Evolutionary conservation across 148 eudicot genomes (phyloP).

Genomic region (Rheum nobile): DNA sequence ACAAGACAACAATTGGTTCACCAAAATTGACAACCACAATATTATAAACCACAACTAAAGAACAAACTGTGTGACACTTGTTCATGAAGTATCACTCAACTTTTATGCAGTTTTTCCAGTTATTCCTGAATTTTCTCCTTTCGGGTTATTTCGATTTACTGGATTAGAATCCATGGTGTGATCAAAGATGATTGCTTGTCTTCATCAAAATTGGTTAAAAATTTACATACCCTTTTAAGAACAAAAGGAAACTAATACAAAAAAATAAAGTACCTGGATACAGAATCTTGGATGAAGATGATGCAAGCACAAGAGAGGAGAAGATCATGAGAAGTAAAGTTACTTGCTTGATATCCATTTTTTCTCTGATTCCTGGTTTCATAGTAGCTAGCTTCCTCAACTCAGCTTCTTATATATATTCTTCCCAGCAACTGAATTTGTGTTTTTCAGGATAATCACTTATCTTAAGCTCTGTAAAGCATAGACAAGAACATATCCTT

Average conservation of each 20-base stretch:
- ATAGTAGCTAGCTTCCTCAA: background rate
- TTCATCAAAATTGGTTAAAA: background rate
- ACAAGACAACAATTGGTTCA: background rate
- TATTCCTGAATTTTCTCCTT: too few species aligned
- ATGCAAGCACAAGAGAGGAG: background rate
- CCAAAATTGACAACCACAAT: background rate
- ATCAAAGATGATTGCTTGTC: background rate
- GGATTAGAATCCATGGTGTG: background rate
- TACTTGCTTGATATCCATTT: conserved; percentile 3
- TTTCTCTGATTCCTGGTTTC: background rate
- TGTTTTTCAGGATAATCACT: background rate
- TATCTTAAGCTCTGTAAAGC: conserved; percentile 1
- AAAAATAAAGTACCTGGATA: background rate
- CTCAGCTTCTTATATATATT: conserved; percentile 6
- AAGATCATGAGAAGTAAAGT: background rate
- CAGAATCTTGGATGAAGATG: background rate
- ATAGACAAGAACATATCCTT: conserved; percentile 2
- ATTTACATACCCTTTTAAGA: background rate
- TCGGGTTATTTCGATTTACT: too few species aligned
- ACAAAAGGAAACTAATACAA: background rate
- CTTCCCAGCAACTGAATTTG: background rate
- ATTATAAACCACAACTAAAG: background rate
- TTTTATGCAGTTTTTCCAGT: too few species aligned
- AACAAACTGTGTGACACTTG: too few species aligned
- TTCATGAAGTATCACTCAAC: too few species aligned